Base-by-base conservation (phyloP, 345 rosid genomes). In the Salix brachista region DNA sequence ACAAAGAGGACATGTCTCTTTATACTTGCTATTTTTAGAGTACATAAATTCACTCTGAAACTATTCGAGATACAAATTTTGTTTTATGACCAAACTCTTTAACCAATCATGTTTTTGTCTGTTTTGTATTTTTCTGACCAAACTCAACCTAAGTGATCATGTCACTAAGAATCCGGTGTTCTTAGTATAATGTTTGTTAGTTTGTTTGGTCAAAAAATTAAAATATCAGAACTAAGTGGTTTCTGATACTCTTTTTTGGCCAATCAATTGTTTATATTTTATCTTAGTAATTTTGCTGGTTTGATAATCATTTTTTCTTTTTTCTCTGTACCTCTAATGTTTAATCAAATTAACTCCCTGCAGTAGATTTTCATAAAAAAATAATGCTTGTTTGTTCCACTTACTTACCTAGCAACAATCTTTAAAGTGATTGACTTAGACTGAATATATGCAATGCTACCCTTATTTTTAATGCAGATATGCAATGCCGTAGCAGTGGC, bases 401-500 rank as follows among this genome's bases (percentile, higher is more conserved):
- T 68, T 54, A 13, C 50, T 19, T 23, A 65, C n/a, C 52, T 3
- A 56, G 64, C 48, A 70, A 69, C 52, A 70, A 62, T 52, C 70
- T 73, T 77, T 34, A 23, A 48, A 68, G 25, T 74, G 28, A 62
- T 50, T 10, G 18, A 17, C 25, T 69, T 4, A 2, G 50, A 14
- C 6, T 70, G 61, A 23, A 21, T 72, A 21, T 66, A 58, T 37
- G 46, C 46, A 42, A 42, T 58, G 64, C 10, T 1, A 12, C 64
- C 14, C 25, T 23, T 58, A 2, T 58, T 58, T 58, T 58, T 58
- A 58, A 21, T 87, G 84, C 91, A 96, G 99, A 96, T 96, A 80
- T 96, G 99, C 84, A 96, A 96, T 88, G 99, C 99, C 1, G 99
- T 96, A 77, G 99, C 96, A 67, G 99, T 96, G 78, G 98, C 99